Evolutionary conservation across 2,329 filamentous ascomycete genomes (phyloP), one percentile per base, ranked within the genome.

Genomic region (Pyrenophora seminiperda): DNA sequence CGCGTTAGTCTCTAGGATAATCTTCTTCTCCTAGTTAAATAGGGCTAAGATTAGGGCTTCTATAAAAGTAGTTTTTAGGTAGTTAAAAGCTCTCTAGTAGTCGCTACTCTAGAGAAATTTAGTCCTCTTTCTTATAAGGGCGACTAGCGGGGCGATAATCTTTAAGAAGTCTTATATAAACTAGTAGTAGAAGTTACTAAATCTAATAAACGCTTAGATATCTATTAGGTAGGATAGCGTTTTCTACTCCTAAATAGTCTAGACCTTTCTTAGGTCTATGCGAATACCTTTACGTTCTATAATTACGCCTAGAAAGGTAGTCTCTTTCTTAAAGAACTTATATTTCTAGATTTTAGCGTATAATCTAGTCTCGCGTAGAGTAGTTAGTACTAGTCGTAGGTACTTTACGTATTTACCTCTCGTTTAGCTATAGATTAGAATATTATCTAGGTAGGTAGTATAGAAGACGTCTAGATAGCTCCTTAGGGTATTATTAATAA

Each of bases 1-100:
- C 9, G 41, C 41, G 20, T 43, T n/a, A 4, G 22, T 36, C 10
- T 43, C 41, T 36, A 43, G 14, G 9, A 43, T 36, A 24, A 32
- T 42, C 30, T 42, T n/a, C 18, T 15, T 32, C 3, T 33, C 13
- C 18, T 15, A 32, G 40, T 42, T 11, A 15, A 42, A 42, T 3
- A n/a, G 30, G 18, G 31, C 41, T 18, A 43, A 20, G 27, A 42
- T 17, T 15, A 11, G 38, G 13, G 38, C 38, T 18, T 40, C 10
- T 11, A 15, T 40, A 19, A 40, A 40, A 3, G 30, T 13, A 17
- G 17, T 11, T 27, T 42, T 42, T 27, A 42, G 15, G 10, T 7
- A 27, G 30, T 42, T 27, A 42, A 42, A 42, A 10, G 40, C 40
- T 14, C 27, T 19, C 17, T 41, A 7, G 18, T 17, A 42, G 40